Base-by-base conservation (phyloP, 176 grass and related monocot species). In the Musa beccarii region DNA sequence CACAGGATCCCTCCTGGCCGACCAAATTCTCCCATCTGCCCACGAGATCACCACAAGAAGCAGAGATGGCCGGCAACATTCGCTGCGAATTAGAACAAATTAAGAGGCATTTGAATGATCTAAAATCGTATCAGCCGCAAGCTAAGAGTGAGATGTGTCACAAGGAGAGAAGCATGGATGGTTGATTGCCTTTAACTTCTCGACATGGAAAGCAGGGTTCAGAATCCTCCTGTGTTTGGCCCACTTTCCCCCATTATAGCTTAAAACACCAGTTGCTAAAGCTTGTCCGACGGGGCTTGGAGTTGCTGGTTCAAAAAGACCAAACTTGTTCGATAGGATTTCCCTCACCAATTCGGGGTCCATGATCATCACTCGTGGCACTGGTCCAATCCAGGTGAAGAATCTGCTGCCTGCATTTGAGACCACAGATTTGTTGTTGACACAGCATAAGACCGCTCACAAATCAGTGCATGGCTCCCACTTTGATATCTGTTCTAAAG, bases 371-470 rank as follows among this genome's bases (percentile, higher is more conserved):
- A 89, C 24, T 62, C 79, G 73, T 28, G 86, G 86, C 52, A 17
- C 21, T 24, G 84, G 68, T 17, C 86, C 81, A 23, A 86, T 84
- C 86, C 89, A 92, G 21, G 50, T 86, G 49, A 86, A 80, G 15
- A 79, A 82, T 17, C 75, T 49, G 23, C 80, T 84, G 0, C 86
- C 89, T 92, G 53, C 56, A 76, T 54, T 17, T 3, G 20, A 52
- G 6, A 71, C 34, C n/a, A n/a, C n/a, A n/a, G n/a, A n/a, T n/a
- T n/a, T n/a, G n/a, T n/a, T n/a, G n/a, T n/a, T n/a, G n/a, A 28
- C 28, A 28, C 28, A 28, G 28, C 28, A 28, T 28, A 28, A 28
- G 28, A 28, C 28, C 28, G 28, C 28, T 34, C 2, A 3, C 10
- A 51, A 43, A 3, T 43, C 34, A 43, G 34, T 43, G 34, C 34